Evolutionary conservation across 75 land plant species (phyloP).

Genomic region (Adiantum capillusveneris): DNA sequence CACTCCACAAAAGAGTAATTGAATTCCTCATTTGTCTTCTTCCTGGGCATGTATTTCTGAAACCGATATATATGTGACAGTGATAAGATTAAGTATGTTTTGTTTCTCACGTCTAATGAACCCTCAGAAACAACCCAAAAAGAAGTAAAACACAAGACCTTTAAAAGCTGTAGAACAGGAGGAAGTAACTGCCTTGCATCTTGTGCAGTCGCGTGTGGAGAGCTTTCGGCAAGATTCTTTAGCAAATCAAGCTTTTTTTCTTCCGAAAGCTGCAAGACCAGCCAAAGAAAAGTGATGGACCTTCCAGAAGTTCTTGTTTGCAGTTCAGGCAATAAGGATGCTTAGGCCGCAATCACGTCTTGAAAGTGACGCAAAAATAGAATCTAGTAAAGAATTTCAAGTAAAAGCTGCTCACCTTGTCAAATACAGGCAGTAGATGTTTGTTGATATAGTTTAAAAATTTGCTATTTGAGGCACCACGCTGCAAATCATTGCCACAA

Average conservation of each 20-base stretch:
- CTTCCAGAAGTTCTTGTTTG: too few relatives aligned
- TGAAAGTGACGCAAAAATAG: neutral
- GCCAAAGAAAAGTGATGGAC: too few relatives aligned
- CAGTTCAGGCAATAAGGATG: too few relatives aligned
- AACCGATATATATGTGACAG: neutral
- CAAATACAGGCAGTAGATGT: constrained; percentile 84
- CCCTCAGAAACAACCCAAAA: neutral
- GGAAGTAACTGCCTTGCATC: constrained; percentile 94
- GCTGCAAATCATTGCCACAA: constrained; percentile 33
- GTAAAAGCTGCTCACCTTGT: constrained; percentile 47
- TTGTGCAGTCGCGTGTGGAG: constrained; percentile 74
- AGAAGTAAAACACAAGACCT: constrained; percentile 30
- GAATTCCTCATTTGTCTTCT: constrained; percentile 69
- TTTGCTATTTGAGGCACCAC: constrained; percentile 94
- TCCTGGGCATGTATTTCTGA: constrained; percentile 85
- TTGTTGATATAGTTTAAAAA: constrained; percentile 86
- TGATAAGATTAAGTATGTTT: too few relatives aligned
- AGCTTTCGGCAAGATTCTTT: constrained; percentile 83
- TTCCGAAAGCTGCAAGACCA: constrained; percentile 68
- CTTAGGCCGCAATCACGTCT: neutral
- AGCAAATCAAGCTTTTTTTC: constrained; percentile 71
- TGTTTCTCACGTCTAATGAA: too few relatives aligned
- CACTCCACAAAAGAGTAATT: constrained; percentile 77
- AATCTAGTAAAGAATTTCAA: too few relatives aligned
- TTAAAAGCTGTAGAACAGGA: constrained; percentile 57